Percentiles rank a stretch among this genome's conserved stretches.
phyloP scores from a whole-genome alignment of 805 yeast species.

The Citeromyces nyonsensis region DNA sequence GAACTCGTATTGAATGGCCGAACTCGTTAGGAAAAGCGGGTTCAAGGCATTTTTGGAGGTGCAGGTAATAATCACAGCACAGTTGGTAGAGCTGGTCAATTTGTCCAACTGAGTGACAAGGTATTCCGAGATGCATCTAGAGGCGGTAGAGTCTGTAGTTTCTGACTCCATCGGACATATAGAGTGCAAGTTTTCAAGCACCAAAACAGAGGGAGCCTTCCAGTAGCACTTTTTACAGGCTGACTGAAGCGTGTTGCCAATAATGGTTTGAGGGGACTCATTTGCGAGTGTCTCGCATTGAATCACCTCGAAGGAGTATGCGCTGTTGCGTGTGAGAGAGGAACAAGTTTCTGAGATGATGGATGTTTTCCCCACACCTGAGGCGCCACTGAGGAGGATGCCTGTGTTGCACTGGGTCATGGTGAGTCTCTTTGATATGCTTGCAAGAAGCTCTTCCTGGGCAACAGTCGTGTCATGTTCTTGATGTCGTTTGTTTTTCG shows the following conservation, averaged over 20 bases:
- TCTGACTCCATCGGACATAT: conserved; percentile 52
- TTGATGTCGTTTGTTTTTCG: conserved; percentile 6
- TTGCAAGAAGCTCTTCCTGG: conserved; percentile 26
- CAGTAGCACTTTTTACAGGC: conserved; percentile 33
- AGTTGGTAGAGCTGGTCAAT: conserved; percentile 26
- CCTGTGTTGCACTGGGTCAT: conserved; percentile 2
- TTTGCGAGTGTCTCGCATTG: conserved; percentile 39
- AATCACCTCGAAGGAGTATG: conserved; percentile 31
- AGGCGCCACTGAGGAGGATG: conserved; percentile 49
- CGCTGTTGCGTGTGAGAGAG: conserved; percentile 18
- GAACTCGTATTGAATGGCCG: conserved; percentile 49
- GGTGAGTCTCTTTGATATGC: conserved; percentile 16
- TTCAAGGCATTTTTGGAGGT: conserved; percentile 53
- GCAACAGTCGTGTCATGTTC: conserved; percentile 30
- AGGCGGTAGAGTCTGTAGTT: conserved; percentile 21
- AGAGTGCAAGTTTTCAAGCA: conserved; percentile 69
- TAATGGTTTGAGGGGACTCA: conserved; percentile 30
- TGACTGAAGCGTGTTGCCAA: conserved; percentile 26
- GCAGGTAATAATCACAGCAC: conserved; percentile 49
- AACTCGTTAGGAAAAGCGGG: conserved; percentile 43
- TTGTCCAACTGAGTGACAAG: conserved; percentile 27
- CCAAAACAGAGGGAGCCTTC: conserved; percentile 62
- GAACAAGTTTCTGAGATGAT: conserved; percentile 25
- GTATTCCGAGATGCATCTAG: conserved; percentile 46
- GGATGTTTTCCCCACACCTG: conserved; percentile 75